phyloP scores from a whole-genome alignment of 2,329 filamentous ascomycete species.

The Monosporascus ibericus region DNA sequence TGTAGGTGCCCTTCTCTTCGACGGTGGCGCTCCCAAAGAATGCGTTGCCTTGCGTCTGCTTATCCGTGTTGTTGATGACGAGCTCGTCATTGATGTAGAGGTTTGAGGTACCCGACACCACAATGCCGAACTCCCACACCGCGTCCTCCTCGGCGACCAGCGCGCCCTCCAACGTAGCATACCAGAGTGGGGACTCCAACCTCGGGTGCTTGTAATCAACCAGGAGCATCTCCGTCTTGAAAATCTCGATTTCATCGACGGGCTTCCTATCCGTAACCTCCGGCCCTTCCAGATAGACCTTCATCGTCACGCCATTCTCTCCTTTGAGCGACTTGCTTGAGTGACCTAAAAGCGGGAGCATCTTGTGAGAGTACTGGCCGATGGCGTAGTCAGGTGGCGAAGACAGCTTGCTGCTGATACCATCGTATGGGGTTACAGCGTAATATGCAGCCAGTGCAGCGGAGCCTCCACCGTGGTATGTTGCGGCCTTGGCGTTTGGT shows the following conservation, averaged over 20 bases:
- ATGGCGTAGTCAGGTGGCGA: constrained; percentile 45
- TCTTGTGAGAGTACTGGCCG: constrained; percentile 59
- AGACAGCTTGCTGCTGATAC: constrained; percentile 51
- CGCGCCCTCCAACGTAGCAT: constrained; percentile 54
- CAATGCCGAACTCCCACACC: constrained; percentile 59
- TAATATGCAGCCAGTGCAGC: constrained; percentile 57
- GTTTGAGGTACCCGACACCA: constrained; percentile 60
- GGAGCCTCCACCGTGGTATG: constrained; percentile 60
- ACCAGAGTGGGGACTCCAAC: constrained; percentile 47
- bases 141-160: constrained; percentile 55
- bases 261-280: constrained; percentile 37
- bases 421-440: constrained; percentile 66
- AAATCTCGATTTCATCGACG: constrained; percentile 44
- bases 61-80: constrained; percentile 60
- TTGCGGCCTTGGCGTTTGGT: constrained; percentile 50
- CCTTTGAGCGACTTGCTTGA: constrained; percentile 46
- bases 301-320: constrained; percentile 54
- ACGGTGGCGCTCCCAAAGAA: constrained; percentile 61
- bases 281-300: constrained; percentile 55
- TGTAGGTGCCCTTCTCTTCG: constrained; percentile 54
- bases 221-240: constrained; percentile 43
- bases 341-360: constrained; percentile 52
- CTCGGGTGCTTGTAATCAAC: constrained; percentile 48
- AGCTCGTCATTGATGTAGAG: constrained; percentile 57
- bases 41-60: constrained; percentile 54